Percentiles rank a stretch among this genome's conserved stretches.
Conservation (phyloP, 148 eudicot species). For the Simmondsia chinensis region DNA sequence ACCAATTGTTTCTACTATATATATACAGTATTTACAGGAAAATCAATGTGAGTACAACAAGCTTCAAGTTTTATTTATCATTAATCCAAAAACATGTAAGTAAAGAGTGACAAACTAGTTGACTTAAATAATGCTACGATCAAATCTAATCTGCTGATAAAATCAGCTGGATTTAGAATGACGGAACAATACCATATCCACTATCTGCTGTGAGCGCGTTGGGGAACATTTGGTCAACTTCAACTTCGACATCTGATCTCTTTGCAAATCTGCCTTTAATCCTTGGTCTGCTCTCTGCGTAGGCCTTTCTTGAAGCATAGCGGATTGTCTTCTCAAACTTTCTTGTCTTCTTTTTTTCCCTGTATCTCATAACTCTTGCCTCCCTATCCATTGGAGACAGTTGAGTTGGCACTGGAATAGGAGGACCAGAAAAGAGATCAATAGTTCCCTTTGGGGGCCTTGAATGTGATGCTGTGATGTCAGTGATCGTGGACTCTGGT, state of each 20-base stretch:
- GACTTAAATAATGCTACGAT: not conserved
- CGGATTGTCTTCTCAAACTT: slow-evolving; percentile 92
- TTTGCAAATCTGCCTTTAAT: slow-evolving; percentile 94
- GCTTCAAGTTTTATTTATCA: not conserved
- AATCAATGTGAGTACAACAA: slow-evolving; percentile 5
- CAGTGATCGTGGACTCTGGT: slow-evolving; percentile 51
- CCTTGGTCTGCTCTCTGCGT: slow-evolving; percentile 94
- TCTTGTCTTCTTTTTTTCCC: slow-evolving; percentile 85
- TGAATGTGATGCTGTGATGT: slow-evolving; percentile 35
- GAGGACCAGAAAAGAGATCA: slow-evolving; percentile 57
- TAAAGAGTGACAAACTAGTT: slow-evolving; percentile 6
- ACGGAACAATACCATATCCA: slow-evolving; percentile 35
- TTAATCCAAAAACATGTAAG: slow-evolving; percentile 11
- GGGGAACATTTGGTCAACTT: slow-evolving; percentile 63
- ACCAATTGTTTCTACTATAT: slow-evolving; percentile 10
- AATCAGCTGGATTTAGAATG: slow-evolving; percentile 12
- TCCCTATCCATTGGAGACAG: slow-evolving; percentile 68
- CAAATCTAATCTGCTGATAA: not conserved
- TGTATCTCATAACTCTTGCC: slow-evolving; percentile 82
- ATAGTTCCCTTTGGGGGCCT: slow-evolving; percentile 59
- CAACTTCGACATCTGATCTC: slow-evolving; percentile 63
- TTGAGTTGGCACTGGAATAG: slow-evolving; percentile 51
- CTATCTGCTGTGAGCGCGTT: slow-evolving; percentile 33
- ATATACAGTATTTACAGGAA: slow-evolving; percentile 22
- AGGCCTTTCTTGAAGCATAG: slow-evolving; percentile 96